phyloP scores from a whole-genome alignment of 805 yeast species.

The Sugiyamaella floridensis region DNA sequence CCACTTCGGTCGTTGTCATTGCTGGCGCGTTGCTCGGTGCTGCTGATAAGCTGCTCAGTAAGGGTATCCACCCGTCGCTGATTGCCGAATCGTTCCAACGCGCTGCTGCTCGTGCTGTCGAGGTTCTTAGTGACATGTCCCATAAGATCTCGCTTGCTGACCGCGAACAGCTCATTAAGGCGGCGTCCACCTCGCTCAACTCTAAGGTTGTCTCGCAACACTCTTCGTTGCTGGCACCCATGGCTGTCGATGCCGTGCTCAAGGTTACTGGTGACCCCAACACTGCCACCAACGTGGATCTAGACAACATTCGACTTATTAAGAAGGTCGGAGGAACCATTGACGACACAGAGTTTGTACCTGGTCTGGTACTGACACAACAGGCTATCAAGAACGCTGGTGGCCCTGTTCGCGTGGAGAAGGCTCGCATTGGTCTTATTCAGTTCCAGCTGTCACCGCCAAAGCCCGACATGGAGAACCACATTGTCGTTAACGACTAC shows the following conservation, averaged over 20 bases:
- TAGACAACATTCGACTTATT: constrained; percentile 79
- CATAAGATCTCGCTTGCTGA: constrained; percentile 72
- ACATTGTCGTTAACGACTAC: constrained; percentile 94
- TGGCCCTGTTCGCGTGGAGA: constrained; percentile 90
- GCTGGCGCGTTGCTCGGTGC: constrained; percentile 94
- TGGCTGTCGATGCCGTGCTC: constrained; percentile 89
- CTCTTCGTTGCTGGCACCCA: constrained; percentile 77
- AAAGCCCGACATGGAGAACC: constrained; percentile 96
- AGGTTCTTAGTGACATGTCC: constrained; percentile 78
- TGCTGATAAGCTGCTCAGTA: constrained; percentile 80
- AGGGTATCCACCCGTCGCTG: constrained; percentile 89
- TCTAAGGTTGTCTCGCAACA: constrained; percentile 95
- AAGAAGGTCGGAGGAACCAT: constrained; percentile 97
- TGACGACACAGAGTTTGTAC: constrained; percentile 82
- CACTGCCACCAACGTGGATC: constrained; percentile 65
- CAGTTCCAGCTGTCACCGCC: constrained; percentile 97
- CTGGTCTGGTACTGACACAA: constrained; percentile 92
- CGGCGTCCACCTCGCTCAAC: constrained; percentile 89
- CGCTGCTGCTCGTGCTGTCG: constrained; percentile 78
- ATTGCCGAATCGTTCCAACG: constrained; percentile 90
- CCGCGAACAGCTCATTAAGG: constrained; percentile 75
- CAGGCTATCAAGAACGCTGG: constrained; percentile 84
- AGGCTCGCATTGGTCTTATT: constrained; percentile 81
- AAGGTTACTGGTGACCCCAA: constrained; percentile 55
- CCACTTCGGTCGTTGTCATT: constrained; percentile 92